Evolutionary conservation across 805 yeast genomes (phyloP).

Genomic region (Pichia rugopelliculosa): DNA sequence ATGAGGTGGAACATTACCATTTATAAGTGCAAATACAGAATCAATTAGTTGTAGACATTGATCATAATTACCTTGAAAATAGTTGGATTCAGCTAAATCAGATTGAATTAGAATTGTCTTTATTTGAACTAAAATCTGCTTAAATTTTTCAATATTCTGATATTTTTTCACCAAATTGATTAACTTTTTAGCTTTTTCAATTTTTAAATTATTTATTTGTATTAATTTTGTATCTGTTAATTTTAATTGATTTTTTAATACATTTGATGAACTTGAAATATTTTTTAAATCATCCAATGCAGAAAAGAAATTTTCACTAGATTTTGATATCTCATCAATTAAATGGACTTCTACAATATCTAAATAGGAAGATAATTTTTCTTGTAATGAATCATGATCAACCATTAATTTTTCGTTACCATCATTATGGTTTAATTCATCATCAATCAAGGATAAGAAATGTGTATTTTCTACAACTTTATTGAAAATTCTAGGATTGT

Average conservation of each 20-base stretch:
- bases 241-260: conserved; percentile 41
- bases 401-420: conserved; percentile 19
- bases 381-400: conserved; percentile 56
- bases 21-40: conserved; percentile 47
- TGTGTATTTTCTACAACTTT: conserved; percentile 59
- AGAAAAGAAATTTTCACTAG: conserved; percentile 77
- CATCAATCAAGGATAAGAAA: conserved; percentile 27
- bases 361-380: conserved; percentile 70
- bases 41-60: conserved; percentile 52
- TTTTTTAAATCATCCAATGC: conserved; percentile 73
- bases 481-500: conserved; percentile 80
- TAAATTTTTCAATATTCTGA: conserved; percentile 54
- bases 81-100: conserved; percentile 42
- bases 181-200: conserved; percentile 43
- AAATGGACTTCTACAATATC: conserved; percentile 80
- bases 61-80: conserved; percentile 39
- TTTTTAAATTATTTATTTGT: conserved; percentile 40
- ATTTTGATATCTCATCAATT: conserved; percentile 73
- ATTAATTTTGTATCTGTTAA: conserved; percentile 40
- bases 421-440: conserved; percentile 16
- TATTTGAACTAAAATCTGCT: conserved; percentile 52
- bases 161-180: conserved; percentile 44
- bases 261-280: conserved; percentile 48
- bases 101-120: conserved; percentile 38
- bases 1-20: conserved; percentile 38